Base-by-base conservation (phyloP, 2,329 filamentous ascomycete species). In the Scleromitrula shiraiana region DNA sequence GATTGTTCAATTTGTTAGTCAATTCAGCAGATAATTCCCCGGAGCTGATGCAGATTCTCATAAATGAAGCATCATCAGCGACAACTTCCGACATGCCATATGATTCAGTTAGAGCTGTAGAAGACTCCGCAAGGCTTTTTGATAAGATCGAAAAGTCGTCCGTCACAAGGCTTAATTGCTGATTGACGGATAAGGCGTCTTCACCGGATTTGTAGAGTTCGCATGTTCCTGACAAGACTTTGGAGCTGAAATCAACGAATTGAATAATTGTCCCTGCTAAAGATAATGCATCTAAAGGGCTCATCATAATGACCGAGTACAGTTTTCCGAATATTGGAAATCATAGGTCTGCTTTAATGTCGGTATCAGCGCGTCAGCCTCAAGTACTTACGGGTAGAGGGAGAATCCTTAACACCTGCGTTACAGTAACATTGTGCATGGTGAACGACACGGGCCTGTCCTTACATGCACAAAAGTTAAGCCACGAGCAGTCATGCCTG, bases 231-330 rank as follows among this genome's bases (percentile, higher is more conserved):
- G 44, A 47, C 4, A 55, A 14, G 2, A 55, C n/a, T 29, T 49
- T 52, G 14, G n/a, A 36, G 14, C 41, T 37, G 24, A 55, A 55
- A 33, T 55, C 49, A 3, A 56, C 32, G 27, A 53, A 53, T 30
- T 55, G 49, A 15, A 55, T 43, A 14, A 51, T 43, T 14, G 24
- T 48, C 2, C 43, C 47, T 12, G 50, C 49, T 14, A 53, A 14
- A 9, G 42, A 38, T 10, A 52, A 24, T 4, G 40, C 41, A n/a
- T 43, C 24, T 14, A 53, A 26, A 10, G 52, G 39, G 5, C 50
- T 50, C 51, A 26, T 32, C 33, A 45, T 35, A 2, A 7, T 45
- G 17, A 29, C 2, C 9, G 12, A 29, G 10, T 15, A 17, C n/a
- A 45, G 32, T n/a, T n/a, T n/a, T n/a, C n/a, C n/a, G n/a, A n/a